Percentiles rank a stretch among this genome's conserved stretches.
Evolutionary conservation across 2,329 filamentous ascomycete species (phyloP).

Genomic region (Xylariaceae sp.): DNA sequence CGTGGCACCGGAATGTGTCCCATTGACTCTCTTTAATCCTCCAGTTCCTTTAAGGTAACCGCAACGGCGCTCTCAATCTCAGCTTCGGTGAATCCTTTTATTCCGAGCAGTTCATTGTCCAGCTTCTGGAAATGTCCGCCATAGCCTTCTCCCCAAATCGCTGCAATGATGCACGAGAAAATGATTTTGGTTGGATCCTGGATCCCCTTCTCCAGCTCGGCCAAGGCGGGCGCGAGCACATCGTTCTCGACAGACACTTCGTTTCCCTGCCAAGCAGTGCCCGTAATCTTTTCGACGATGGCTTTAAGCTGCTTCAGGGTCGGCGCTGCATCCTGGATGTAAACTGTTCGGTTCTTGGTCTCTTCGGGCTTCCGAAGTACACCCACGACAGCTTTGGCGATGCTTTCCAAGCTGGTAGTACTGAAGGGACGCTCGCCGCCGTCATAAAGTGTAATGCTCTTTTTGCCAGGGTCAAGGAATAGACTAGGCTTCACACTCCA

Average conservation of each 20-base stretch:
- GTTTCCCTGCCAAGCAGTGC: constrained; percentile 26
- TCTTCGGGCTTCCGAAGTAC: constrained; percentile 43
- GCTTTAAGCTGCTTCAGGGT: constrained; percentile 49
- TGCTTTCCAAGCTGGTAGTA: constrained; percentile 41
- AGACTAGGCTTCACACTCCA: constrained; percentile 21
- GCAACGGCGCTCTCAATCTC: constrained; percentile 30
- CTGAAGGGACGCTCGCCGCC: constrained; percentile 45
- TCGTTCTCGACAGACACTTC: constrained; percentile 29
- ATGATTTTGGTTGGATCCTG: constrained; percentile 26
- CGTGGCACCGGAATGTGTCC: not conserved
- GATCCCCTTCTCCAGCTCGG: constrained; percentile 31
- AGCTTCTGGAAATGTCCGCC: constrained; percentile 31
- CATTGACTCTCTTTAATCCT: not conserved
- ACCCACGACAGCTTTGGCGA: constrained; percentile 46
- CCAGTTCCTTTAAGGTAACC: not conserved
- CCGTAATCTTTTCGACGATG: constrained; percentile 24
- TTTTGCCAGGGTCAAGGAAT: constrained; percentile 18
- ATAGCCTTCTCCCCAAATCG: constrained; percentile 35
- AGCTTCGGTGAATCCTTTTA: constrained; percentile 32
- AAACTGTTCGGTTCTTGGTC: constrained; percentile 51
- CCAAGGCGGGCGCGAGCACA: constrained; percentile 28
- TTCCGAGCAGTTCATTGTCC: constrained; percentile 39
- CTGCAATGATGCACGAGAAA: constrained; percentile 30
- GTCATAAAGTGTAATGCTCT: constrained; percentile 44
- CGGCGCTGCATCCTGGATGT: constrained; percentile 30